phyloP scores from a whole-genome alignment of 805 yeast genomes.

The Saccharomyces mikatae region DNA sequence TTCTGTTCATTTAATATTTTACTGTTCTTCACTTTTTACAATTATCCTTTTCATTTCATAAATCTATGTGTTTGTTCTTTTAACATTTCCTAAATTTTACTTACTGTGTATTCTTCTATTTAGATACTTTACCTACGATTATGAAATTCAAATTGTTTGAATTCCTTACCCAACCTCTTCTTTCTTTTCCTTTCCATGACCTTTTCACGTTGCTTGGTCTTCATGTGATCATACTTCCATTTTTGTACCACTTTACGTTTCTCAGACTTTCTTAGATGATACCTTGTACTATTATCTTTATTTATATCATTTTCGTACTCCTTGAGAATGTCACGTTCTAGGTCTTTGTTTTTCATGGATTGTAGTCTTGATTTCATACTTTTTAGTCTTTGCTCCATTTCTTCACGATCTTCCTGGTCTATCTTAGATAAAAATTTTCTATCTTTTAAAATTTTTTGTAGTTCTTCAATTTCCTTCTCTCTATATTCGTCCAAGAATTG shows the following conservation, averaged over 20 bases:
- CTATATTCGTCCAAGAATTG: slow-evolving; percentile 82
- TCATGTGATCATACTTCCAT: slow-evolving; percentile 71
- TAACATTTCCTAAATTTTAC: neutral
- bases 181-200: slow-evolving; percentile 81
- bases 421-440: slow-evolving; percentile 36
- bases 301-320: slow-evolving; percentile 49
- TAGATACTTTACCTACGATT: slow-evolving; percentile 14
- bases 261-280: slow-evolving; percentile 60
- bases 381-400: slow-evolving; percentile 49
- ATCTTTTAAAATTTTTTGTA: slow-evolving; percentile 50
- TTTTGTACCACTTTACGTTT: slow-evolving; percentile 66
- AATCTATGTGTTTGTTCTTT: neutral
- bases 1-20: neutral
- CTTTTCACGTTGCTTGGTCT: slow-evolving; percentile 63
- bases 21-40: neutral
- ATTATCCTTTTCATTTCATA: neutral
- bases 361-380: slow-evolving; percentile 62
- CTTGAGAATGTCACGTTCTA: slow-evolving; percentile 57
- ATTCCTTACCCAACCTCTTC: slow-evolving; percentile 76
- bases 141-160: slow-evolving; percentile 43
- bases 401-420: slow-evolving; percentile 40
- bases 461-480: slow-evolving; percentile 55
- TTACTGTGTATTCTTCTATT: neutral
- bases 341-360: slow-evolving; percentile 62
- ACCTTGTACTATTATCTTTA: slow-evolving; percentile 44